Percentiles rank a stretch among this genome's conserved stretches.
Conservation (phyloP, 768 basidiomycete genomes). For the Porphyrellus cyaneotinctus region DNA sequence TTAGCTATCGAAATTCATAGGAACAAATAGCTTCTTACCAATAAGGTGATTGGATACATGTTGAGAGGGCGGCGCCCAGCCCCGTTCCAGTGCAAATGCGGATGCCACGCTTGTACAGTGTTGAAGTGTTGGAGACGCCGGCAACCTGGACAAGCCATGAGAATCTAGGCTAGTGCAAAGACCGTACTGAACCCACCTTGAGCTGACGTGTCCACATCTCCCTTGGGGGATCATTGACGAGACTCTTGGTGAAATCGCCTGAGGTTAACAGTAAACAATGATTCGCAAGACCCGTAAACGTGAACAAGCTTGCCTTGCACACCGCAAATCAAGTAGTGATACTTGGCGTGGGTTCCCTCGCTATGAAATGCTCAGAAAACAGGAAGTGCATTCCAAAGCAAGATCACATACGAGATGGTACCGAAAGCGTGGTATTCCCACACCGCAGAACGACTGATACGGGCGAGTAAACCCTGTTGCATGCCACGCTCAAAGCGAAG, state of each 20-base stretch:
- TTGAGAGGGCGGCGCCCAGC: conserved; percentile 74
- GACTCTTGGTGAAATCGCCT: conserved; percentile 73
- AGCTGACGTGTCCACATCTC: conserved; percentile 76
- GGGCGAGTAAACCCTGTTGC: conserved; percentile 76
- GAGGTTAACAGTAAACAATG: neutral
- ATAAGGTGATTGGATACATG: conserved; percentile 69
- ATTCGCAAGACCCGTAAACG: neutral
- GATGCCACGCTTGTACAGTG: conserved; percentile 74
- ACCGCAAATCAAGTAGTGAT: conserved; percentile 79
- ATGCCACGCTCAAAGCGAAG: conserved; percentile 78
- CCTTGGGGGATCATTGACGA: conserved; percentile 66
- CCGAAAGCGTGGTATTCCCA: conserved; percentile 85
- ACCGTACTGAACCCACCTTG: conserved; percentile 44
- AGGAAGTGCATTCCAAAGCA: neutral
- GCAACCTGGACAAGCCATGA: conserved; percentile 49
- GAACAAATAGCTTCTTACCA: conserved; percentile 43
- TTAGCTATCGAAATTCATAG: neutral
- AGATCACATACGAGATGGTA: conserved; percentile 57
- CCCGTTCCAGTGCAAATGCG: conserved; percentile 82
- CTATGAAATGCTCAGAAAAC: conserved; percentile 33
- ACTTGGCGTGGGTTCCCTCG: conserved; percentile 66
- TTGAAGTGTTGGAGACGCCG: conserved; percentile 76
- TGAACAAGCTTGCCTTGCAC: conserved; percentile 50
- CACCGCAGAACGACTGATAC: conserved; percentile 67
- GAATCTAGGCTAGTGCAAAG: conserved; percentile 5